A percentile compares a stretch with the other conserved stretches of the same genome.
Conservation (phyloP, 208 protist genomes). For the Acanthamoeba triangularis region DNA sequence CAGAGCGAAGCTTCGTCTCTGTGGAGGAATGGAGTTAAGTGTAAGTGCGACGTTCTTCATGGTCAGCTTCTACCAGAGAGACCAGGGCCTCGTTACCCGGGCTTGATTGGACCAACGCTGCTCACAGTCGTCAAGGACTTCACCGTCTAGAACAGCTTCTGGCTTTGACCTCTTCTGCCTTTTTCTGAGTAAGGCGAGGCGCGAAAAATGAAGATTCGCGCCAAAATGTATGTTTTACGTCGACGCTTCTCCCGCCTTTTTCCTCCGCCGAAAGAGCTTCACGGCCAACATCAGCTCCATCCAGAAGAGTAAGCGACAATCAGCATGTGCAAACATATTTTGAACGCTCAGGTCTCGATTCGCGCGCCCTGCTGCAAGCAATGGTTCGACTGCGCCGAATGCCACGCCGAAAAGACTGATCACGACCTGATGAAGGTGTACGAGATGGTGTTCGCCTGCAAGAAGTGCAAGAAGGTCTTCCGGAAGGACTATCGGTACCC, state of each 20-base stretch:
- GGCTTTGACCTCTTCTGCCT: neutral
- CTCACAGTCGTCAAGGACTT: no score
- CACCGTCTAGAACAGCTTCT: no score
- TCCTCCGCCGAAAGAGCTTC: neutral
- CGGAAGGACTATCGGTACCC: constrained; percentile 82
- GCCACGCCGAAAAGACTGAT: constrained; percentile 86
- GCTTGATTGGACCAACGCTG: no score
- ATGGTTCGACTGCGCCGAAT: constrained; percentile 92
- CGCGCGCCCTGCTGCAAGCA: constrained; percentile 90
- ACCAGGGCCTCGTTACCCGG: no score
- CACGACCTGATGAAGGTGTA: constrained; percentile 83
- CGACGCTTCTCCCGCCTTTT: neutral
- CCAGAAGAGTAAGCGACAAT: neutral
- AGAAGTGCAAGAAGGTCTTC: constrained; percentile 92
- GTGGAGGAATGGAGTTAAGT: no score
- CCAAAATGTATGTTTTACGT: neutral
- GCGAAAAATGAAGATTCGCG: neutral
- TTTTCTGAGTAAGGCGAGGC: neutral
- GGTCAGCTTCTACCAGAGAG: no score
- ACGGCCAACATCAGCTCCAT: neutral
- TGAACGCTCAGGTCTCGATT: constrained; percentile 88
- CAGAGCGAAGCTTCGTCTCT: no score
- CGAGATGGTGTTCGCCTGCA: constrained; percentile 90
- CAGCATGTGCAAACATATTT: constrained; percentile 84
- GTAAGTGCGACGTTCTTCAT: no score